phyloP scores from a whole-genome alignment of 208 protist genomes.

The Tetramitus jugosus region DNA sequence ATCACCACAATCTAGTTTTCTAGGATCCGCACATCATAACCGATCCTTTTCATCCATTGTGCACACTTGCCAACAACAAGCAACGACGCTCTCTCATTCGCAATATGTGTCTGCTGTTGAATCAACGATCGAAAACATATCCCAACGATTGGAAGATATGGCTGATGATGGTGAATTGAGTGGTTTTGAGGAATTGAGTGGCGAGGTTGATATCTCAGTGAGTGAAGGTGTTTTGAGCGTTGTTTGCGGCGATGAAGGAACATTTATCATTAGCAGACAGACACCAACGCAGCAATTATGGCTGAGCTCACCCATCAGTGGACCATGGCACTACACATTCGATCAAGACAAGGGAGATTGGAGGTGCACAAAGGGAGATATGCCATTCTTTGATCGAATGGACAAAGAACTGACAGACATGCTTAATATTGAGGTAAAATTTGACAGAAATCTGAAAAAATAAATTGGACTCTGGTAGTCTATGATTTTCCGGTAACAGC shows the following conservation, averaged over 20 bases:
- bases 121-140: not conserved
- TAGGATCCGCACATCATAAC: no score
- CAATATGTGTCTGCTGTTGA: not conserved
- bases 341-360: not conserved
- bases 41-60: no score
- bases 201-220: not conserved
- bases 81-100: not conserved
- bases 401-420: not conserved
- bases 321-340: constrained; percentile 11
- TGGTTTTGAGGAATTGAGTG: not conserved
- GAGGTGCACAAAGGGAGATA: not conserved
- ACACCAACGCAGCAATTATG: constrained; percentile 1
- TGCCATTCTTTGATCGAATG: not conserved
- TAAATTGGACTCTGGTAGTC: no score
- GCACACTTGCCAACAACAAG: no score
- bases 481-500: no score
- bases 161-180: not conserved
- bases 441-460: no score
- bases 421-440: not conserved
- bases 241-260: not conserved
- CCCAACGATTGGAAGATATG: not conserved
- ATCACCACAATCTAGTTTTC: no score
- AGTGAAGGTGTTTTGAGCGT: not conserved
- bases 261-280: constrained; percentile 5
- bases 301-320: not conserved